phyloP scores from a whole-genome alignment of 2,329 filamentous ascomycete genomes.

The Emmonsiellopsis sp. region DNA sequence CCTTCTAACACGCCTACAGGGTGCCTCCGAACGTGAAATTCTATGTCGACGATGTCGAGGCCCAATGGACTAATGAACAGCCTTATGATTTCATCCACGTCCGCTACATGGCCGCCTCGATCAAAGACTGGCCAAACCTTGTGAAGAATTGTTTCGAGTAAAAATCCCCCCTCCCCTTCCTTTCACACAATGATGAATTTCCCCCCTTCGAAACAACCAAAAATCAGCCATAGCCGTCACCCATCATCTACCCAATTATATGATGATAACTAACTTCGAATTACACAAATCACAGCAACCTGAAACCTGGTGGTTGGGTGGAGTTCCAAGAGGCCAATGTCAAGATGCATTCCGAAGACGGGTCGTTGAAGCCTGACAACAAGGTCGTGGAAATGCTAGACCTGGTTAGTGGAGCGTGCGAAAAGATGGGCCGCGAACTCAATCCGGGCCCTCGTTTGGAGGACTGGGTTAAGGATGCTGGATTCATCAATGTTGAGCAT shows the following conservation, averaged over 20 bases:
- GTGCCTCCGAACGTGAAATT: slow-evolving; percentile 24
- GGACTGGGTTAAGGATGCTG: slow-evolving; percentile 14
- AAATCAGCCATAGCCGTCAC: background rate
- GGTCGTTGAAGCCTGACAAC: slow-evolving; percentile 12
- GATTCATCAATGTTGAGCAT: slow-evolving; percentile 16
- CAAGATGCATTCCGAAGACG: slow-evolving; percentile 20
- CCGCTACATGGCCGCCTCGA: slow-evolving; percentile 18
- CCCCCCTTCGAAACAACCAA: background rate
- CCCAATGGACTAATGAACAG: slow-evolving; percentile 18
- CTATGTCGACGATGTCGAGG: slow-evolving; percentile 23
- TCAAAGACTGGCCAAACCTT: slow-evolving; percentile 16
- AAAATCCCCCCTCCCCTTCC: slow-evolving; percentile 9
- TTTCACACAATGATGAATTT: background rate
- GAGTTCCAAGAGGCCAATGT: slow-evolving; percentile 27
- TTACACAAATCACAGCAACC: slow-evolving; percentile 1
- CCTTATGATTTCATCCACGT: slow-evolving; percentile 25
- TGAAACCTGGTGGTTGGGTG: slow-evolving; percentile 22
- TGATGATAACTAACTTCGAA: background rate
- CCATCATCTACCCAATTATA: background rate
- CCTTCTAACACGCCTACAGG: slow-evolving; percentile 12
- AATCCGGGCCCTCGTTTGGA: slow-evolving; percentile 7
- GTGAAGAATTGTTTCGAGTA: slow-evolving; percentile 39
- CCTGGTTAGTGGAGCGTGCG: slow-evolving; percentile 16
- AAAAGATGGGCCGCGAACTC: slow-evolving; percentile 13
- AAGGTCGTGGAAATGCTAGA: slow-evolving; percentile 18